Base-by-base conservation (phyloP, 2,329 filamentous ascomycete species). In the Penicillium griseofulvum region DNA sequence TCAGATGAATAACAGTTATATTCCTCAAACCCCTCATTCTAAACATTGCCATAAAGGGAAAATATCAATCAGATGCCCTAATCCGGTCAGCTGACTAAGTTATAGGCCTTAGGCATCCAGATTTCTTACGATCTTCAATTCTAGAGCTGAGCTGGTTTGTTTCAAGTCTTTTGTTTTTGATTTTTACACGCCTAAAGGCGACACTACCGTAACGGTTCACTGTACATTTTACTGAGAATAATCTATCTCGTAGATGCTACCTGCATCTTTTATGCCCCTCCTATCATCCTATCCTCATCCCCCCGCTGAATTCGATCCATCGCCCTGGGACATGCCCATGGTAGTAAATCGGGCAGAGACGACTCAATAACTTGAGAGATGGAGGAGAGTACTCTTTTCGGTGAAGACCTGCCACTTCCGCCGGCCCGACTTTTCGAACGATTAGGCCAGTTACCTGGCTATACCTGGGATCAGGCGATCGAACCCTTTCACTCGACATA, bases 401-500 rank as follows among this genome's bases (percentile, higher is more conserved):
- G 74, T 55, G 77, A 78, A 52, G 77, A 79, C 61, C 68, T 79
- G 56, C 76, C 76, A 57, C 71, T 78, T 69, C 86, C 87, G 56
- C 87, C 87, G 41, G 78, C 81, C 62, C 84, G 86, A 65, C 81
- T 92, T 50, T 88, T 87, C 65, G 87, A 91, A 71, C 84, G 89
- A 48, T 80, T 92, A 62, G 81, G 83, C 59, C 87, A 90, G 70
- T 81, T 92, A 61, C 81, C 86, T 43, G 88, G 88, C 50, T 91
- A 90, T 70, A 84, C 82, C 7, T 92, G 89, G 89, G 87, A 91
- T 72, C 87, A 89, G 62, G 80, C 82, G 16, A 61, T 72, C 58
- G 70, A 72, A 48, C 75, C 75, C 9, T 74, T 76, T 49, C 75
- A 77, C 60, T 76, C 83, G 48, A 90, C 87, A 65, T 97, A 96